These are phyloP conservation scores for Entomortierella lignicola DNA, from an alignment of 192 early-diverging fungal genomes.

Conservation along the genomic window DNA sequence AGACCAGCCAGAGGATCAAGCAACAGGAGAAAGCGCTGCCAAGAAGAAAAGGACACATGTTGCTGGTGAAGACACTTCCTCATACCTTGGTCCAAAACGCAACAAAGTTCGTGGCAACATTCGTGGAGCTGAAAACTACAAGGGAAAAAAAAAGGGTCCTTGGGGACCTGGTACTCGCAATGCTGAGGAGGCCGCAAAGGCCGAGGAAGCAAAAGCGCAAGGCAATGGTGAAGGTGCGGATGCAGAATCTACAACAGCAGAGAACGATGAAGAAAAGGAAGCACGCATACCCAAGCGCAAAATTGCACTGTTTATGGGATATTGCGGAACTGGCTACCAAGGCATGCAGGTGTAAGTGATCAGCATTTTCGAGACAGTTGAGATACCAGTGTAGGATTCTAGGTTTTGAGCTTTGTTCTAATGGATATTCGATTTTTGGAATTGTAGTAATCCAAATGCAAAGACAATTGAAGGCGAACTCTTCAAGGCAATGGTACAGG, in stretches of 20 bases:
- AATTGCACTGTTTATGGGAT: slow-evolving; percentile 91
- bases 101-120: slow-evolving; percentile 49
- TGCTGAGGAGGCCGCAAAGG: slow-evolving; percentile 39
- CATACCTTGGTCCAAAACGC: slow-evolving; percentile 41
- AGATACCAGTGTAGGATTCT: background rate
- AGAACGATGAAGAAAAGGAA: slow-evolving; percentile 53
- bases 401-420: background rate
- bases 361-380: background rate
- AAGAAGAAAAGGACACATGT: slow-evolving; percentile 30
- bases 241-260: background rate
- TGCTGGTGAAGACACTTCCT: slow-evolving; percentile 33
- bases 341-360: slow-evolving; percentile 92
- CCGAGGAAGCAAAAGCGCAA: slow-evolving; percentile 3
- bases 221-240: slow-evolving; percentile 5
- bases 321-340: slow-evolving; percentile 94
- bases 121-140: slow-evolving; percentile 51
- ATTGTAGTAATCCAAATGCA: slow-evolving; percentile 77
- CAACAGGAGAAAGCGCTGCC: slow-evolving; percentile 15
- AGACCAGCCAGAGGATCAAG: too few species aligned
- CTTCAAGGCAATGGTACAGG: slow-evolving; percentile 84
- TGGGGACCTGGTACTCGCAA: slow-evolving; percentile 30
- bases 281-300: slow-evolving; percentile 83
- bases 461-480: slow-evolving; percentile 91
- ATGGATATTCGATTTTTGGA: slow-evolving; percentile 1
- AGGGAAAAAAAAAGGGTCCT: slow-evolving; percentile 24